Percentiles rank a stretch among this genome's conserved stretches.
phyloP scores from a whole-genome alignment of 441 rosid species.

The Adansonia grandidieri region DNA sequence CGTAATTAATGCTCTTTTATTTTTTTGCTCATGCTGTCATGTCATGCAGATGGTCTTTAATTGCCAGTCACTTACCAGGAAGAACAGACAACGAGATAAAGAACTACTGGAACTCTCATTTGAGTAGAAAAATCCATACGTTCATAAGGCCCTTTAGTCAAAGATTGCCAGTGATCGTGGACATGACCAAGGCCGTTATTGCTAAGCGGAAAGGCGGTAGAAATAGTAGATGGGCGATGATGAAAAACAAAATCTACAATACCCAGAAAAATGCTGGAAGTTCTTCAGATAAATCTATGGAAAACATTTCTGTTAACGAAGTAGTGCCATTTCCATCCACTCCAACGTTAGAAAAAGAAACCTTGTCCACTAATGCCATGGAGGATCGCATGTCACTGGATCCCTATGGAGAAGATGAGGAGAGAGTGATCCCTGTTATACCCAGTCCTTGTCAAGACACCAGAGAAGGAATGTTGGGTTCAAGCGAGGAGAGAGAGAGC shows the following conservation, averaged over 20 bases:
- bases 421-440: constrained; percentile 19
- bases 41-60: constrained; percentile 71
- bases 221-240: constrained; percentile 40
- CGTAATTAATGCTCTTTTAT: neutral
- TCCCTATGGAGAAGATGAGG: constrained; percentile 5
- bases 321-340: constrained; percentile 23
- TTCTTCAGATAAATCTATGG: constrained; percentile 19
- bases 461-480: constrained; percentile 4
- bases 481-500: neutral
- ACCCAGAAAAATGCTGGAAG: neutral
- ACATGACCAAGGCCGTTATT: constrained; percentile 25
- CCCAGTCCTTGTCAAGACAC: constrained; percentile 17
- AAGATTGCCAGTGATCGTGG: neutral
- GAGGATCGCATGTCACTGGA: constrained; percentile 11
- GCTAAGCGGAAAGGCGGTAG: constrained; percentile 41
- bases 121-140: constrained; percentile 59
- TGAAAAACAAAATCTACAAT: constrained; percentile 29
- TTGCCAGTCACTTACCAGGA: constrained; percentile 76
- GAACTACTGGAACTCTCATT: constrained; percentile 86
- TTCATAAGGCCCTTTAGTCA: constrained; percentile 30
- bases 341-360: constrained; percentile 28
- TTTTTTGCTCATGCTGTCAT: neutral
- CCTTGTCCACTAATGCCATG: neutral
- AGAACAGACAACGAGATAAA: constrained; percentile 93
- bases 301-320: neutral